Evolutionary conservation across 2,329 filamentous ascomycete genomes (phyloP).

Genomic region (Diplodia intermedia): DNA sequence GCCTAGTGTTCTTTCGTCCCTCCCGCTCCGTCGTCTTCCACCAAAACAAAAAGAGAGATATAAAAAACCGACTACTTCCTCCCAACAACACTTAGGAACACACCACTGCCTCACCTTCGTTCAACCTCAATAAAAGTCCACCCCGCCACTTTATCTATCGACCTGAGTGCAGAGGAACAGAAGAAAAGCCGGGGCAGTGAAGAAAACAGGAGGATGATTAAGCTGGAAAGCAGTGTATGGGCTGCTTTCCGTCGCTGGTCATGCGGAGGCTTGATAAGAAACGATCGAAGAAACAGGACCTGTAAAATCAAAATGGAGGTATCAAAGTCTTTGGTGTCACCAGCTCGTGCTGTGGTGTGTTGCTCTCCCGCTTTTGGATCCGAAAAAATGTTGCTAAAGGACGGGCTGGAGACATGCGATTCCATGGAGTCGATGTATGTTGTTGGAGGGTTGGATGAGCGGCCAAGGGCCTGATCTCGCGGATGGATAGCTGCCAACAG

Average conservation of each 20-base stretch:
- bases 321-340: slow-evolving; percentile 19
- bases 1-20: neutral
- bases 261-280: slow-evolving; percentile 5
- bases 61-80: neutral
- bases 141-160: slow-evolving; percentile 1
- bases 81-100: neutral
- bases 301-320: slow-evolving; percentile 19
- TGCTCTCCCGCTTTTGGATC: slow-evolving; percentile 22
- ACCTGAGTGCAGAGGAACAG: slow-evolving; percentile 4
- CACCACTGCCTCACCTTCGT: neutral
- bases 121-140: neutral
- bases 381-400: slow-evolving; percentile 9
- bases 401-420: slow-evolving; percentile 3
- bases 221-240: slow-evolving; percentile 1
- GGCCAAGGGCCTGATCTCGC: neutral
- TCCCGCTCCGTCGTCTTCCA: neutral
- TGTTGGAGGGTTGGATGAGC: neutral
- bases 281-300: neutral
- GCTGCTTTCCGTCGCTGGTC: neutral
- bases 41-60: neutral
- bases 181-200: neutral
- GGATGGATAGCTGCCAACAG: neutral
- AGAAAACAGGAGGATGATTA: neutral
- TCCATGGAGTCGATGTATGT: neutral
- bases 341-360: slow-evolving; percentile 13